These are phyloP conservation scores for Fusarium papillatum DNA, from an alignment of 2,329 filamentous ascomycete genomes.

Conservation along the genomic window DNA sequence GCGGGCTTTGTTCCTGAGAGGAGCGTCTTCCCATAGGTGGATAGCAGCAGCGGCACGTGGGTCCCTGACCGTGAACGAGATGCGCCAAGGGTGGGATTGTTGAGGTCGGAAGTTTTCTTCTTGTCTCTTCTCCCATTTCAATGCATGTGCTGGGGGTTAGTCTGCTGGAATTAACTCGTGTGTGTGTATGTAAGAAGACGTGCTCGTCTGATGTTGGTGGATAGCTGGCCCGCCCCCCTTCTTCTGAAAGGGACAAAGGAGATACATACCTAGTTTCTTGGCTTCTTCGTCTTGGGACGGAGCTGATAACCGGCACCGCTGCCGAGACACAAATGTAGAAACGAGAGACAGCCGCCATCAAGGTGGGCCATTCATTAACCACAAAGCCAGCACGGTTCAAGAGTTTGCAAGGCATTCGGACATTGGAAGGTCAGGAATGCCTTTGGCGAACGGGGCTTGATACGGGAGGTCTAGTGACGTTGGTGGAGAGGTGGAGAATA, in stretches of 20 bases:
- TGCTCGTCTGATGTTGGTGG: constrained; percentile 1
- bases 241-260: neutral
- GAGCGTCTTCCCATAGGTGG: constrained; percentile 2
- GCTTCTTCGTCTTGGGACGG: neutral
- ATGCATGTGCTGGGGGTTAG: neutral
- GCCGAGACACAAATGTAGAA: neutral
- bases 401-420: constrained; percentile 11
- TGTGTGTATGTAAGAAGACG: neutral
- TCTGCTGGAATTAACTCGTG: neutral
- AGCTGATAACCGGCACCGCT: neutral
- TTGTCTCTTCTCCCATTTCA: neutral
- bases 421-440: constrained; percentile 4
- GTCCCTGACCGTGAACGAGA: neutral
- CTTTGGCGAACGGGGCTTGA: neutral
- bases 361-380: neutral
- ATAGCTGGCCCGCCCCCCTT: neutral
- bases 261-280: neutral
- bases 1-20: neutral
- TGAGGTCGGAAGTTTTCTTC: neutral
- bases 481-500: neutral
- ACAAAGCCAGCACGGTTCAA: constrained; percentile 1
- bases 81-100: neutral
- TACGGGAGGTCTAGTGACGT: constrained; percentile 1
- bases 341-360: neutral
- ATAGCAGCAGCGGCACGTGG: constrained; percentile 1